A percentile compares a stretch with the other conserved stretches of the same genome.
Evolutionary conservation across 2,329 filamentous ascomycete species (phyloP).

Genomic region (Trichoderma cornu-damae): DNA sequence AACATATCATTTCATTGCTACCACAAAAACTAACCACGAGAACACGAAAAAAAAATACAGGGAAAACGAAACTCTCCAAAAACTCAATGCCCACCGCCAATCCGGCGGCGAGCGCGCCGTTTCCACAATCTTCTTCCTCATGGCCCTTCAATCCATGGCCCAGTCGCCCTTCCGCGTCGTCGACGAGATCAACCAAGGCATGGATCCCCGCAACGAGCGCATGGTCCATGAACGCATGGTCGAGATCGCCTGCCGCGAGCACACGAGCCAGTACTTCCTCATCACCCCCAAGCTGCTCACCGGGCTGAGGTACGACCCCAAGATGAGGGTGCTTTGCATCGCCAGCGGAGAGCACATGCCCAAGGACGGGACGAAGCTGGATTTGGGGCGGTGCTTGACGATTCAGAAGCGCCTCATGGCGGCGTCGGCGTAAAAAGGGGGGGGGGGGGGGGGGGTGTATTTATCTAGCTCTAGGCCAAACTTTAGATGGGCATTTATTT

Average conservation of each 20-base stretch:
- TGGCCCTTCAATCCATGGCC: slow-evolving; percentile 91
- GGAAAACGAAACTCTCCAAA: slow-evolving; percentile 74
- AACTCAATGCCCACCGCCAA: slow-evolving; percentile 86
- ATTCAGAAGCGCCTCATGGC: slow-evolving; percentile 40
- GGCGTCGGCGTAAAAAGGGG: slow-evolving; percentile 12
- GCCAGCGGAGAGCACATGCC: slow-evolving; percentile 77
- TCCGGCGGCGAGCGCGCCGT: slow-evolving; percentile 95
- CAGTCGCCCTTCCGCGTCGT: slow-evolving; percentile 95
- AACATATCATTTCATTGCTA: neutral
- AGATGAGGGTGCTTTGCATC: slow-evolving; percentile 93
- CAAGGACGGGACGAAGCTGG: slow-evolving; percentile 45
- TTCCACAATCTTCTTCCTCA: slow-evolving; percentile 97
- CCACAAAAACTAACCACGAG: neutral
- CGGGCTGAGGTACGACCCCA: slow-evolving; percentile 75
- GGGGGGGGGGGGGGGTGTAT: no score
- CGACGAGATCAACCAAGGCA: slow-evolving; percentile 99
- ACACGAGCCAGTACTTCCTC: slow-evolving; percentile 84
- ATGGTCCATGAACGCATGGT: slow-evolving; percentile 99
- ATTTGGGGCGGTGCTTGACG: slow-evolving; percentile 44
- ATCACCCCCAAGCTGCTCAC: slow-evolving; percentile 94
- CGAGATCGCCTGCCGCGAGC: slow-evolving; percentile 85
- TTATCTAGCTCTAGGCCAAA: neutral
- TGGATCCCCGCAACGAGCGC: slow-evolving; percentile 97
- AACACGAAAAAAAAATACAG: slow-evolving; percentile 34
- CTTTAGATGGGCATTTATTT: neutral